Percentiles rank a stretch among this genome's conserved stretches.
Conservation (phyloP, 2,329 filamentous ascomycete genomes). For the Fusarium nanum region DNA sequence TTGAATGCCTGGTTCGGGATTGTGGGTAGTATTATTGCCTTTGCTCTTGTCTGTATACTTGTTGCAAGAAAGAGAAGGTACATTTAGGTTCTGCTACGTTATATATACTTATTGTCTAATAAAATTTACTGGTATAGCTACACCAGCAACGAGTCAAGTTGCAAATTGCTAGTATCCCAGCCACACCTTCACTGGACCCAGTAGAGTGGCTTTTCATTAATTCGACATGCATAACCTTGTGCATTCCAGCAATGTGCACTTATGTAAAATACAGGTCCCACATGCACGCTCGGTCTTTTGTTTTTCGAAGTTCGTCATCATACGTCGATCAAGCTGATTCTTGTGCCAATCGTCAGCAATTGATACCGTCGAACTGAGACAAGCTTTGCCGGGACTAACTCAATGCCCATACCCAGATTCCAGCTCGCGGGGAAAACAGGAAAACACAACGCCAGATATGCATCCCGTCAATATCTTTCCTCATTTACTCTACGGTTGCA, state of each 20-base stretch:
- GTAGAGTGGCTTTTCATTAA: too few relatives aligned
- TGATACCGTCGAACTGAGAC: not conserved
- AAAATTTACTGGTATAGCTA: too few relatives aligned
- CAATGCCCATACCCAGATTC: not conserved
- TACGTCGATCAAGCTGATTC: not conserved
- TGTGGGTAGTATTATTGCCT: conserved; percentile 61
- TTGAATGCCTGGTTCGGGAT: conserved; percentile 54
- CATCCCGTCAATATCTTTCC: too few relatives aligned
- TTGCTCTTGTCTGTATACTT: conserved; percentile 43
- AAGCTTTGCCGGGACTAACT: not conserved
- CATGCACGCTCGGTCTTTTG: not conserved
- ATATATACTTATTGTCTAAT: too few relatives aligned
- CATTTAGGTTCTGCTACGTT: not conserved
- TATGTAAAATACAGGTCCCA: not conserved
- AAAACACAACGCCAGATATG: not conserved
- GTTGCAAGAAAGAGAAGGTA: not conserved
- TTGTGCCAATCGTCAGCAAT: not conserved
- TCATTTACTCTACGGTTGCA: too few relatives aligned
- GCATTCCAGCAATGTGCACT: not conserved
- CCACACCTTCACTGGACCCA: too few relatives aligned
- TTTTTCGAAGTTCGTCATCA: not conserved
- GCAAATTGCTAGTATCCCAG: too few relatives aligned
- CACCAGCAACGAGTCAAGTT: too few relatives aligned
- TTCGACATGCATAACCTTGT: not conserved
- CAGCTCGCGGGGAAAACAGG: not conserved